phyloP scores from a whole-genome alignment of 2,329 filamentous ascomycete species.

The Alternaria incomplexa region DNA sequence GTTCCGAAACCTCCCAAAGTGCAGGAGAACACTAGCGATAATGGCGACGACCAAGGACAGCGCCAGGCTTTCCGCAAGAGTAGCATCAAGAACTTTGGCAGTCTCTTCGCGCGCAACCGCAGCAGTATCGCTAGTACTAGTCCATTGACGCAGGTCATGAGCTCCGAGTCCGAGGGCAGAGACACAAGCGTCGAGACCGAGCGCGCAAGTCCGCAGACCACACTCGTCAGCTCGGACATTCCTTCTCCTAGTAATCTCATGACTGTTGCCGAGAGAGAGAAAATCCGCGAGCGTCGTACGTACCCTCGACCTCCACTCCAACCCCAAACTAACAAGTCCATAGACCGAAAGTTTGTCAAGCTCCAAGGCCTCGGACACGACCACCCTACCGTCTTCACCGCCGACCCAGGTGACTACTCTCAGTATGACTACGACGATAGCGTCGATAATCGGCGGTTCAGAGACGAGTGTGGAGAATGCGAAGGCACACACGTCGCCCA shows the following conservation, averaged over 20 bases:
- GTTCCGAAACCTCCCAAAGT: not conserved
- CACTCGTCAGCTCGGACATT: not conserved
- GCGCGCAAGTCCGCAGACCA: not conserved
- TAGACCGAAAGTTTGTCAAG: not conserved
- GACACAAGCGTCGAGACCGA: not conserved
- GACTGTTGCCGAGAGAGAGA: not conserved
- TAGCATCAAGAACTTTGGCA: conserved; percentile 1
- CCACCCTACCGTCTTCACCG: not conserved
- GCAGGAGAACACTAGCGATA: not conserved
- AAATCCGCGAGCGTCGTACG: not conserved
- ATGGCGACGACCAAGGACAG: not conserved
- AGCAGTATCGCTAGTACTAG: not conserved
- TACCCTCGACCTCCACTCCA: not conserved
- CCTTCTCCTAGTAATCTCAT: not conserved
- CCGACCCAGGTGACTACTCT: not conserved
- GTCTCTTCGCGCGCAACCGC: conserved; percentile 1
- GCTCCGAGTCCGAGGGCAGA: not conserved
- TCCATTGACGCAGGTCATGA: not conserved
- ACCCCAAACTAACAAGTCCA: not conserved
- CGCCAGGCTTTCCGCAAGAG: not conserved
- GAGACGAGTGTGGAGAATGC: not conserved
- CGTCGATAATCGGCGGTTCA: not conserved
- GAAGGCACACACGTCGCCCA: not conserved
- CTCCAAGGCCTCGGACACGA: not conserved
- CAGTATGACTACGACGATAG: not conserved